A percentile compares a stretch with the other conserved stretches of the same genome.
Conservation (phyloP, 2,329 filamentous ascomycete species). For the Apiospora marii region DNA sequence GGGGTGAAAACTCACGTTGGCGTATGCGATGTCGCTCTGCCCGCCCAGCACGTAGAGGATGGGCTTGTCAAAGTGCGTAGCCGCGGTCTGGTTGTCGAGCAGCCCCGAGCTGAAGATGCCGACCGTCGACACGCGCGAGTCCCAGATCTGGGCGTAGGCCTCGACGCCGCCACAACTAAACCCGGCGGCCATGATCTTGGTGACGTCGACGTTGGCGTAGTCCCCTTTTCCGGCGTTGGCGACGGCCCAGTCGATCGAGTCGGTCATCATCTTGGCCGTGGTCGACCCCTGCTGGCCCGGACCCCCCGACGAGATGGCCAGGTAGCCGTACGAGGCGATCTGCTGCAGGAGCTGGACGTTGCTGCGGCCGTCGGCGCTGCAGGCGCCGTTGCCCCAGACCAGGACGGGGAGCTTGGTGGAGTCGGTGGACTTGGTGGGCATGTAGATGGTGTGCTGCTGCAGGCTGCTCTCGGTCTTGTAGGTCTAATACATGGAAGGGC, state of each 20-base stretch:
- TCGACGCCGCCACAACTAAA: slow-evolving; percentile 43
- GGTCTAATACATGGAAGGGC: not conserved
- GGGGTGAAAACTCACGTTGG: slow-evolving; percentile 27
- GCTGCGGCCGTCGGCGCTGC: slow-evolving; percentile 33
- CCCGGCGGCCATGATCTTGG: slow-evolving; percentile 39
- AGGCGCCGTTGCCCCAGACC: slow-evolving; percentile 43
- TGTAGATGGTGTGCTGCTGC: slow-evolving; percentile 37
- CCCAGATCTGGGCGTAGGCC: slow-evolving; percentile 36
- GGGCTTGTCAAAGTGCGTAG: slow-evolving; percentile 29
- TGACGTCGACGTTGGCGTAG: slow-evolving; percentile 35
- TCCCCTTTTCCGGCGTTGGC: slow-evolving; percentile 31
- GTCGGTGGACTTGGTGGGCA: slow-evolving; percentile 29
- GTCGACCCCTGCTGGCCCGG: slow-evolving; percentile 31
- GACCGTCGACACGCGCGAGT: slow-evolving; percentile 32
- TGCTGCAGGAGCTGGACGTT: slow-evolving; percentile 34
- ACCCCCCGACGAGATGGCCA: slow-evolving; percentile 37
- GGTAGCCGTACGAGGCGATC: slow-evolving; percentile 38
- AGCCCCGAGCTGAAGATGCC: slow-evolving; percentile 38
- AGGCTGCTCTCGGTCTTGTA: slow-evolving; percentile 26
- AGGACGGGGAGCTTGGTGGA: slow-evolving; percentile 36
- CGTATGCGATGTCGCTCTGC: slow-evolving; percentile 33
- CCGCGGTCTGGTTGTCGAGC: slow-evolving; percentile 27
- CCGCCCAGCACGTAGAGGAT: slow-evolving; percentile 34
- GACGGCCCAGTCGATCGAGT: slow-evolving; percentile 34
- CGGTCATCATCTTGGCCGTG: slow-evolving; percentile 36